These are phyloP conservation scores for Fusarium falciforme DNA, from an alignment of 2,329 filamentous ascomycete species.

Conservation along the genomic window DNA sequence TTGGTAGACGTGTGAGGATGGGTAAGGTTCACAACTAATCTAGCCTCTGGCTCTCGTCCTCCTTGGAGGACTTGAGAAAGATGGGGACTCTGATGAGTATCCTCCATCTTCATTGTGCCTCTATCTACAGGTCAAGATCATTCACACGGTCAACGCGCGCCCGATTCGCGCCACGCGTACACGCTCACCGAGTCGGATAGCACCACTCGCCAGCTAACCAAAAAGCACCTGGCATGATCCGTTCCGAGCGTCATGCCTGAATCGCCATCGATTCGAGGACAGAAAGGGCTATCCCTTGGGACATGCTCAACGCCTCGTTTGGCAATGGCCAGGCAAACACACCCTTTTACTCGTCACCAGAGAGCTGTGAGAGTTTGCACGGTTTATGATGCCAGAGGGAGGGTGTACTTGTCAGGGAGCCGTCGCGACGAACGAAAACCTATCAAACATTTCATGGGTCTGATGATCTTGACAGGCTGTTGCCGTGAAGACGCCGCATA, in stretches of 20 bases:
- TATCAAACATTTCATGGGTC: neutral
- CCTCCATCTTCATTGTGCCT: neutral
- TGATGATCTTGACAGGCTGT: neutral
- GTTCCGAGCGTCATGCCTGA: neutral
- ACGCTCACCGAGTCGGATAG: neutral
- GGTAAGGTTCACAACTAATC: slow-evolving; percentile 31
- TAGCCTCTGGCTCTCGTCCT: slow-evolving; percentile 14
- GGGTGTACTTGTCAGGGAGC: neutral
- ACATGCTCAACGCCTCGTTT: neutral
- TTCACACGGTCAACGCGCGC: neutral
- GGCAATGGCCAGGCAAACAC: neutral
- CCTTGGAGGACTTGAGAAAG: slow-evolving; percentile 20
- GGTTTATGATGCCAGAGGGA: neutral
- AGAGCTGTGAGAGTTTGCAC: neutral
- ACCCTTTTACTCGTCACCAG: neutral
- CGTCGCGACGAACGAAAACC: neutral
- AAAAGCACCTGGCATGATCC: neutral
- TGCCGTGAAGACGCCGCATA: neutral
- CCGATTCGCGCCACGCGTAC: neutral
- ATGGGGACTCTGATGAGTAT: slow-evolving; percentile 1
- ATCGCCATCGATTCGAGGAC: neutral
- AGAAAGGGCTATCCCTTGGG: neutral
- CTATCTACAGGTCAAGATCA: neutral
- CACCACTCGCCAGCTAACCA: neutral
- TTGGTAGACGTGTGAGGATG: slow-evolving; percentile 72